Percentiles rank a stretch among this genome's conserved stretches.
Conservation (phyloP, 495 filamentous ascomycete species). For the Penicillium turbatum region DNA sequence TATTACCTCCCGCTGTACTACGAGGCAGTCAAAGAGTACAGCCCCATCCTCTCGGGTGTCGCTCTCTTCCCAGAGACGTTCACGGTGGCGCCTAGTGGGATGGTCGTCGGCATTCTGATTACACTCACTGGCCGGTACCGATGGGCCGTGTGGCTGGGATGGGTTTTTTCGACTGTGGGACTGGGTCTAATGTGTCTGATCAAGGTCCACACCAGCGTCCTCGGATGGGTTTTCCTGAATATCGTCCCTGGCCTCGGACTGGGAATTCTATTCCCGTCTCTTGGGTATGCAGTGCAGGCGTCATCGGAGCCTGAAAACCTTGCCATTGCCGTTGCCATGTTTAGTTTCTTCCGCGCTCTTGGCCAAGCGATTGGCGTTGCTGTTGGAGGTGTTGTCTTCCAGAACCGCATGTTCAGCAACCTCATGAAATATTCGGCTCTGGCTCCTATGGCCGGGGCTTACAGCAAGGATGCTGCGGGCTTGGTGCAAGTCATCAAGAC, state of each 20-base stretch:
- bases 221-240: conserved; percentile 46
- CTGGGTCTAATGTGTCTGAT: conserved; percentile 45
- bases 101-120: conserved; percentile 45
- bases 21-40: conserved; percentile 49
- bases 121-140: conserved; percentile 44
- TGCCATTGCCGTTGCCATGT: conserved; percentile 50
- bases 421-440: conserved; percentile 41
- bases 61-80: conserved; percentile 50
- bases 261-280: conserved; percentile 46
- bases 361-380: conserved; percentile 55
- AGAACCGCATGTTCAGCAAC: conserved; percentile 52
- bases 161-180: conserved; percentile 46
- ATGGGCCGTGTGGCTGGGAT: conserved; percentile 51
- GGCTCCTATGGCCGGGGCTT: conserved; percentile 40
- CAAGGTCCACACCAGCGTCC: conserved; percentile 37
- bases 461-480: conserved; percentile 54
- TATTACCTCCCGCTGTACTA: conserved; percentile 50
- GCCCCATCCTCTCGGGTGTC: conserved; percentile 43
- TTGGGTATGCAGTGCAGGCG: conserved; percentile 49
- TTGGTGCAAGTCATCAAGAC: conserved; percentile 55
- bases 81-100: conserved; percentile 46
- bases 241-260: conserved; percentile 45
- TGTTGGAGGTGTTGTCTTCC: conserved; percentile 56
- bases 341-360: conserved; percentile 52
- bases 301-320: conserved; percentile 38